Evolutionary conservation across 129 eudicot species (phyloP).

Genomic region (Flaveria ramosissima): DNA sequence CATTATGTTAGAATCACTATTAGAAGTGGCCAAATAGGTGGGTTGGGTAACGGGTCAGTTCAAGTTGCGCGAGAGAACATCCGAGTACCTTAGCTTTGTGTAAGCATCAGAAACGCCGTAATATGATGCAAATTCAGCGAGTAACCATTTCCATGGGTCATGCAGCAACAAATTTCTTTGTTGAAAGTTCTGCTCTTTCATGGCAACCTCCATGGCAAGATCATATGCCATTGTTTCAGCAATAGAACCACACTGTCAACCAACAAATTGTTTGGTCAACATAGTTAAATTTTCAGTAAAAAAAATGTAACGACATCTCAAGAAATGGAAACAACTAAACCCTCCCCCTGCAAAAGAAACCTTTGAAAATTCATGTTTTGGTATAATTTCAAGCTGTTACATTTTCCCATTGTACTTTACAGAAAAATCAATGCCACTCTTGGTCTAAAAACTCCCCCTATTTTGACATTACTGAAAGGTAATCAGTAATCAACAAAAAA

Average conservation of each 20-base stretch:
- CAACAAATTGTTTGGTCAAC: constrained; percentile 18
- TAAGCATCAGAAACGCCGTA: constrained; percentile 85
- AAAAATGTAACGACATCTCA: constrained; percentile 1
- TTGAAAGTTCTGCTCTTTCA: constrained; percentile 80
- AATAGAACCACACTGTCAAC: constrained; percentile 77
- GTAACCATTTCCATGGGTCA: constrained; percentile 88
- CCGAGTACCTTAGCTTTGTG: constrained; percentile 66
- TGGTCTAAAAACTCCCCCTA: too few species aligned
- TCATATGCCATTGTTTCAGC: constrained; percentile 94
- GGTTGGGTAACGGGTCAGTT: not conserved
- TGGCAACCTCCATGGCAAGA: constrained; percentile 72
- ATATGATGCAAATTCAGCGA: constrained; percentile 77
- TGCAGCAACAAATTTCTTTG: constrained; percentile 64
- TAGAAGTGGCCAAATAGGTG: not conserved
- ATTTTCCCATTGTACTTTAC: not conserved
- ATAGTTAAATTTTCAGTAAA: constrained; percentile 1
- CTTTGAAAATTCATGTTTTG: not conserved
- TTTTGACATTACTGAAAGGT: too few species aligned
- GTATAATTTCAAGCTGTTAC: not conserved
- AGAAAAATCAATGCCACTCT: too few species aligned
- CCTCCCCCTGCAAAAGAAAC: too few species aligned
- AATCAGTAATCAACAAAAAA: too few species aligned
- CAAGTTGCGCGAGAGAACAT: not conserved
- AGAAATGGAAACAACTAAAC: too few species aligned
- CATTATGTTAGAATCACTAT: not conserved